These are phyloP conservation scores for Umbelopsis sp. DNA, from an alignment of 192 early-diverging fungal genomes.

Conservation along the genomic window DNA sequence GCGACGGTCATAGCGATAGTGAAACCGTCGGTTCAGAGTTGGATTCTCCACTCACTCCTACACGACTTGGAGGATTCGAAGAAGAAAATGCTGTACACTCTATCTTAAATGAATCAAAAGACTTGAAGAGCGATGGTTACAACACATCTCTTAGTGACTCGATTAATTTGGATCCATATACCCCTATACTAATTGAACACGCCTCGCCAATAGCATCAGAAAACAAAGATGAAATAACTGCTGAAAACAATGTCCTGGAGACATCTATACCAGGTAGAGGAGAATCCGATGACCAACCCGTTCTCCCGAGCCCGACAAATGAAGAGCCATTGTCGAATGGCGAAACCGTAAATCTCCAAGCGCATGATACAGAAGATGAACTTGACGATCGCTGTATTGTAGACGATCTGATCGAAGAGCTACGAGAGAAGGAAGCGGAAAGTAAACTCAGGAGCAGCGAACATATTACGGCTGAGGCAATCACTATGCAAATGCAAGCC, in stretches of 20 bases:
- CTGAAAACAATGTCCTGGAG: not conserved
- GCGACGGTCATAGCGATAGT: not conserved
- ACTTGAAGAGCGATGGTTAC: not conserved
- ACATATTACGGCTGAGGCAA: not conserved
- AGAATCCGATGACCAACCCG: not conserved
- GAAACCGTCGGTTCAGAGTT: not conserved
- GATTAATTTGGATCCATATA: not conserved
- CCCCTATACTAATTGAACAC: not conserved
- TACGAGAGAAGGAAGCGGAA: not conserved
- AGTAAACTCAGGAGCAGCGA: not conserved
- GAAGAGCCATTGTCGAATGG: not conserved
- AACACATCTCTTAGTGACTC: too few relatives aligned
- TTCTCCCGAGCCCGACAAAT: not conserved
- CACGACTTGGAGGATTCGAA: not conserved
- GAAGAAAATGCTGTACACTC: not conserved
- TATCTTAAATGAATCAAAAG: not conserved
- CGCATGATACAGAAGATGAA: not conserved
- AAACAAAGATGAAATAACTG: not conserved
- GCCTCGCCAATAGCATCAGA: not conserved
- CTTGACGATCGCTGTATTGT: conserved; percentile 4
- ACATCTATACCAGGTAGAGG: not conserved
- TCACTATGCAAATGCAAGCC: not conserved
- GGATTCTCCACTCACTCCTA: conserved; percentile 5
- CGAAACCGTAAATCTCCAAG: not conserved
- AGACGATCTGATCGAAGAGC: not conserved